Conservation (phyloP, 2,329 filamentous ascomycete species). For the Nectriaceae sp. region DNA sequence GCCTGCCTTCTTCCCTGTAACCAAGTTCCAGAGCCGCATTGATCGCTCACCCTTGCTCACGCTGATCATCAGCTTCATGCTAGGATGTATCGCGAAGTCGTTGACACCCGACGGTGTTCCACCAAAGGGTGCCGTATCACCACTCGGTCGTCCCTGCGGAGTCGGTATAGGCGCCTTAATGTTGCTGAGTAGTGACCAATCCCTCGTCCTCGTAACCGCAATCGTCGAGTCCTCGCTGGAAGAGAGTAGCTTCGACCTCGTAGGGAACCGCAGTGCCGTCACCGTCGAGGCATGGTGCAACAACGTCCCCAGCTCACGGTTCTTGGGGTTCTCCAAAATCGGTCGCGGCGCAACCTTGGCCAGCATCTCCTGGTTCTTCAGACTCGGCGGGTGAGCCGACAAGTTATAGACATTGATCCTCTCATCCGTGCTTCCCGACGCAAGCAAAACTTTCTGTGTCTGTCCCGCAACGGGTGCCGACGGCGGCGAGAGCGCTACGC, state of each 20-base stretch:
- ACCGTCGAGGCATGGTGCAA: conserved; percentile 85
- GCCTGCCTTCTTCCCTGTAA: conserved; percentile 93
- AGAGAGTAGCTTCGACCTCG: conserved; percentile 84
- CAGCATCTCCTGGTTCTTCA: conserved; percentile 59
- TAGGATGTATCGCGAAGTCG: conserved; percentile 92
- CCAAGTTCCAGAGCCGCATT: conserved; percentile 95
- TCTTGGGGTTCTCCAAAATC: conserved; percentile 81
- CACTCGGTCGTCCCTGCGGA: conserved; percentile 76
- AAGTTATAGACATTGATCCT: conserved; percentile 93
- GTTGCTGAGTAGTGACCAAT: conserved; percentile 84
- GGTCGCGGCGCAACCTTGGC: conserved; percentile 71
- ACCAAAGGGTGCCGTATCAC: conserved; percentile 83
- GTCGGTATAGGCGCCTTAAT: conserved; percentile 90
- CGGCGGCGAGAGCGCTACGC: conserved; percentile 80
- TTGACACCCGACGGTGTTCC: conserved; percentile 87
- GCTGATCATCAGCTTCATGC: conserved; percentile 94
- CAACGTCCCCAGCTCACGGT: conserved; percentile 84
- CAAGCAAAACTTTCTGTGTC: conserved; percentile 82
- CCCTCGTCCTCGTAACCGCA: conserved; percentile 80
- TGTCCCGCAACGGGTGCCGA: conserved; percentile 63
- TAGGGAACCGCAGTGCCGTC: conserved; percentile 79
- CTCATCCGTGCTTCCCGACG: conserved; percentile 90
- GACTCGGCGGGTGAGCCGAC: conserved; percentile 66
- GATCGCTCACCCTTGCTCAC: conserved; percentile 87
- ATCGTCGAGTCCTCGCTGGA: conserved; percentile 89